phyloP scores from a whole-genome alignment of 2,329 filamentous ascomycete species.

The Cadophora malorum region DNA sequence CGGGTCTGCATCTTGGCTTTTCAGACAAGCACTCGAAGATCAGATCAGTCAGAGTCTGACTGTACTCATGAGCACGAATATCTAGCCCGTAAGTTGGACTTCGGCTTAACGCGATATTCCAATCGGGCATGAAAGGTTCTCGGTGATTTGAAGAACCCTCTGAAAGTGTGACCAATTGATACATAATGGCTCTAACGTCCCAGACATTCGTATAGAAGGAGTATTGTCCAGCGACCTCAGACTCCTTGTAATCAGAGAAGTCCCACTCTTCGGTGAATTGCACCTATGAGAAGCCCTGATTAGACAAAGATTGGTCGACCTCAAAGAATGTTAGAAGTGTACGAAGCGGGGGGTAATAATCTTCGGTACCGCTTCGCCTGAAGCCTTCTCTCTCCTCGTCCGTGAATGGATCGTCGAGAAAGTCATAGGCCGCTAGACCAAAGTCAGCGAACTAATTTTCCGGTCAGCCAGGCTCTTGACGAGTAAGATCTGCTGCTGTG shows the following conservation, averaged over 20 bases:
- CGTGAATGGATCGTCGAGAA: neutral
- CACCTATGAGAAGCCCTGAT: conserved; percentile 5
- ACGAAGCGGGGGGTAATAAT: neutral
- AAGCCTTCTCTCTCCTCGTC: neutral
- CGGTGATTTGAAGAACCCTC: neutral
- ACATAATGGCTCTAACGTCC: conserved; percentile 23
- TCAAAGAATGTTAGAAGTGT: neutral
- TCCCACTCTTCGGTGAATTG: conserved; percentile 28
- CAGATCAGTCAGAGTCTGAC: conserved; percentile 18
- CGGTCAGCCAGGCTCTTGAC: neutral
- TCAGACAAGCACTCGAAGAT: conserved; percentile 31
- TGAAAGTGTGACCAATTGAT: conserved; percentile 13
- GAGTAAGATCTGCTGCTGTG: neutral
- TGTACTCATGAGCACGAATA: conserved; percentile 16
- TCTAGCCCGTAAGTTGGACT: conserved; percentile 11
- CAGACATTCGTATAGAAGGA: conserved; percentile 15
- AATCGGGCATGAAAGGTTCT: conserved; percentile 15
- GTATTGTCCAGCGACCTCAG: conserved; percentile 24
- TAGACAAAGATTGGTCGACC: no score
- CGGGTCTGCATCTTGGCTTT: conserved; percentile 21
- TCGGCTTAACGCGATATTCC: neutral
- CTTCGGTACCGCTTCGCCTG: neutral
- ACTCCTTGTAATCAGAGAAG: conserved; percentile 16
- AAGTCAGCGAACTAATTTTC: neutral
- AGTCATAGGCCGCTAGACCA: neutral